Evolutionary conservation across 2,329 filamentous ascomycete genomes (phyloP).

Genomic region (Coccinonectria pachysandricola): DNA sequence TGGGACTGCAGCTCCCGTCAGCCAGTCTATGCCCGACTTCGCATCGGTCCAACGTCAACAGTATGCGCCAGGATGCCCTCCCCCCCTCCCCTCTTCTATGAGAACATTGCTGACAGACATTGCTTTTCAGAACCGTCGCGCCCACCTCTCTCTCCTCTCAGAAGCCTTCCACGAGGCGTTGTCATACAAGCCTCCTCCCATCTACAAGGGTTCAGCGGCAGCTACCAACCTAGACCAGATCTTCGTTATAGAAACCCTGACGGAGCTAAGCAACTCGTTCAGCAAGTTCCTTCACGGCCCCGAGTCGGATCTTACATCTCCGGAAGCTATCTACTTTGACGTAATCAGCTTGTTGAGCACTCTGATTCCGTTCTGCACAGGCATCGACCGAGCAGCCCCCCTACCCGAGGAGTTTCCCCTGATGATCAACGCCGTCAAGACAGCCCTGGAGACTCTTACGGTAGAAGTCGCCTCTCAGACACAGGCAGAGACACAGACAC

Average conservation of each 20-base stretch:
- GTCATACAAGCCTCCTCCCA: slow-evolving; percentile 35
- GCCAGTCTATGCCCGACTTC: slow-evolving; percentile 33
- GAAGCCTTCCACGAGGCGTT: slow-evolving; percentile 44
- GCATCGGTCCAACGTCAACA: slow-evolving; percentile 41
- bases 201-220: slow-evolving; percentile 37
- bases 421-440: slow-evolving; percentile 17
- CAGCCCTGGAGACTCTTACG: slow-evolving; percentile 18
- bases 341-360: slow-evolving; percentile 30
- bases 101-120: slow-evolving; percentile 5
- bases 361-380: slow-evolving; percentile 20
- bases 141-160: slow-evolving; percentile 36
- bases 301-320: slow-evolving; percentile 25
- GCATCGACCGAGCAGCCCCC: slow-evolving; percentile 14
- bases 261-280: slow-evolving; percentile 32
- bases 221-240: slow-evolving; percentile 31
- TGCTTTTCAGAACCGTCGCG: slow-evolving; percentile 33
- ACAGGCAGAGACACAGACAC: slow-evolving; percentile 4
- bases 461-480: slow-evolving; percentile 6
- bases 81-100: too few species aligned
- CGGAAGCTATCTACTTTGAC: slow-evolving; percentile 35
- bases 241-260: slow-evolving; percentile 33
- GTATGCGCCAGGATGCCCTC: too few species aligned
- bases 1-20: slow-evolving; percentile 29
- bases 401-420: slow-evolving; percentile 16
- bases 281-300: slow-evolving; percentile 26